Evolutionary conservation across 1,284 basidiomycete species (phyloP), one percentile per base, ranked within the genome.

Genomic region (Apiotrichum sp.): DNA sequence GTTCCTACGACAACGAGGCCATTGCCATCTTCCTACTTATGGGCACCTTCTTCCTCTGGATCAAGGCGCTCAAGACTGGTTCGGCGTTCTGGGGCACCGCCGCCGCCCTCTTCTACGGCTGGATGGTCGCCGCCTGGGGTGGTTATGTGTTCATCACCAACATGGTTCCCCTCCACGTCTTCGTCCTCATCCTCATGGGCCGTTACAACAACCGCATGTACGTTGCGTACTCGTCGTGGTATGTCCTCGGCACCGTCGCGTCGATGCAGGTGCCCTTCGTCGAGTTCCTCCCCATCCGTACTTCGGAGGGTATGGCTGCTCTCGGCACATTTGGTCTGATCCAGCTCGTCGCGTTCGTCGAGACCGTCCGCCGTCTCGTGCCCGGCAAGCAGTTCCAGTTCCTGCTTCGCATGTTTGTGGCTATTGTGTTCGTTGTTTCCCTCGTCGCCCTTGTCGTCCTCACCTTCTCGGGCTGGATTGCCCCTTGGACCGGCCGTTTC

Each of bases 61-160:
- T 99, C 77, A 93, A 90, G 72, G 93, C 96, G 29, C 80, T 98
- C 57, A 98, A 98, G 78, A 83, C 85, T 47, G 96, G 96, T 41
- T 93, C 89, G 58, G 92, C 92, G 0, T 83, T 95, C 61, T 98
- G 85, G 70, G 95, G 93, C 40, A 89, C 89, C 29, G 73, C 88
- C 47, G 87, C 93, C 29, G 96, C 93, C 6, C 78, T 98, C 13
- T 98, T 98, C 79, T 99, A 99, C 80, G 98, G 97, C 65, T 99
- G 98, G 83, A 99, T 99, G 96, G 96, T 99, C 14, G 95, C 96
- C 48, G 96, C 96, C 11, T 99, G 96, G 96, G 96, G 96, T 80
- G 96, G 96, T 64, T 99, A 98, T 77, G 96, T 91, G 1, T 99
- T 98, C 81, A 99, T 99, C 77, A 99, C 96, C 56, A 99, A 99